Percentiles rank a stretch among this genome's conserved stretches.
These are phyloP conservation scores for Pistacia integerrima DNA, from an alignment of 345 rosid genomes.

Conservation along the genomic window DNA sequence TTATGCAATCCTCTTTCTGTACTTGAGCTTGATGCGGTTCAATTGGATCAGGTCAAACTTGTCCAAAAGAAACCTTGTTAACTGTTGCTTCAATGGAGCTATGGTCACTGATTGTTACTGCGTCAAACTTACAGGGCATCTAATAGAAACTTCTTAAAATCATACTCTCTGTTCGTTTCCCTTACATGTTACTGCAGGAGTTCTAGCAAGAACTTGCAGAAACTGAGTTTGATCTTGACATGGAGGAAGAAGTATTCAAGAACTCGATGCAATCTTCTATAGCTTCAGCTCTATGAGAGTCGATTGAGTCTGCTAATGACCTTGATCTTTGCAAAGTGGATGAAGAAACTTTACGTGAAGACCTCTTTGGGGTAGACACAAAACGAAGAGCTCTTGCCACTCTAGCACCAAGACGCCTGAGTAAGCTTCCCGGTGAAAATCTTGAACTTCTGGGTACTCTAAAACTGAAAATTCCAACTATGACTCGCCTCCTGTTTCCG, in stretches of 20 bases:
- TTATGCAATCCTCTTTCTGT: background rate
- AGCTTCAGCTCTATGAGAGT: constrained; percentile 85
- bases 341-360: constrained; percentile 50
- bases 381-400: constrained; percentile 53
- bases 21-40: background rate
- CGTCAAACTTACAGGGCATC: background rate
- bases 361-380: constrained; percentile 45
- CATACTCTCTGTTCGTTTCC: background rate
- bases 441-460: constrained; percentile 39
- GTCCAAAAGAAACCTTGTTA: background rate
- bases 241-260: constrained; percentile 75
- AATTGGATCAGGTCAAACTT: background rate
- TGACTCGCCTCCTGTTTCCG: constrained; percentile 37
- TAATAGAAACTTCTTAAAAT: background rate
- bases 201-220: constrained; percentile 50
- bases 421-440: constrained; percentile 45
- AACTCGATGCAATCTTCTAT: constrained; percentile 91
- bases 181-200: background rate
- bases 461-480: constrained; percentile 49
- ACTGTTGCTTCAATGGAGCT: background rate
- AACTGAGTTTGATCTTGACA: constrained; percentile 73
- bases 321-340: constrained; percentile 60
- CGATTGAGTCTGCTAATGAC: constrained; percentile 66
- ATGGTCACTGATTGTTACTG: background rate
- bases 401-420: constrained; percentile 59